phyloP scores from a whole-genome alignment of 2,329 filamentous ascomycete genomes.

The Volutella citrinella region DNA sequence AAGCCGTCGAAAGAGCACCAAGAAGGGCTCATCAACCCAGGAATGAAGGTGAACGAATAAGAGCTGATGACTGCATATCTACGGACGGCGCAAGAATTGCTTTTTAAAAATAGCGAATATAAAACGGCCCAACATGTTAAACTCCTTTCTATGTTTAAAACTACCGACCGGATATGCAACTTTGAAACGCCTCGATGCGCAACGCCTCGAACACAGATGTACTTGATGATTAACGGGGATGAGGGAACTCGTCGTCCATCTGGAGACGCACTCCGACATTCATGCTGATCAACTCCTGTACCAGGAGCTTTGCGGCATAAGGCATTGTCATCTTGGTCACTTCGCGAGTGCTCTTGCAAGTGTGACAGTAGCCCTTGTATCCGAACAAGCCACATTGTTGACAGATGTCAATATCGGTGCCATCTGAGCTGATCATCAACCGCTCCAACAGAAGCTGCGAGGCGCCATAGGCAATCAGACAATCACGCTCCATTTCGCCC shows the following conservation, averaged over 20 bases:
- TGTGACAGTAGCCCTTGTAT: conserved; percentile 91
- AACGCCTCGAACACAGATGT: too few species aligned
- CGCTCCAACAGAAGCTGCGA: conserved; percentile 89
- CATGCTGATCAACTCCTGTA: conserved; percentile 97
- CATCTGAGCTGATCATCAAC: conserved; percentile 91
- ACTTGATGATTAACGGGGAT: conserved; percentile 51
- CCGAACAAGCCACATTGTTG: conserved; percentile 93
- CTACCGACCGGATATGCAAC: conserved; percentile 17
- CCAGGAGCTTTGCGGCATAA: conserved; percentile 92
- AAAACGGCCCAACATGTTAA: conserved; percentile 1
- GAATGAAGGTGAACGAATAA: neutral
- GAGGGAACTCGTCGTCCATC: conserved; percentile 90
- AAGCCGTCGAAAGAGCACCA: conserved; percentile 3
- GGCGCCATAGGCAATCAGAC: conserved; percentile 93
- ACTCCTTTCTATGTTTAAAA: conserved; percentile 4
- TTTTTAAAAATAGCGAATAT: neutral
- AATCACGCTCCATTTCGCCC: conserved; percentile 99
- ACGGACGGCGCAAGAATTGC: neutral
- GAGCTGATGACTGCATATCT: too few species aligned
- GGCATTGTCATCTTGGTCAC: conserved; percentile 95
- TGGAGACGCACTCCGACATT: conserved; percentile 93
- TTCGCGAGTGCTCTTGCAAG: conserved; percentile 78
- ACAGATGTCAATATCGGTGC: conserved; percentile 88
- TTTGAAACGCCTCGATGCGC: conserved; percentile 13
- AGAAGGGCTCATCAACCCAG: neutral